Conservation (phyloP, 805 yeast genomes). For the Candida xiaguanensis region DNA sequence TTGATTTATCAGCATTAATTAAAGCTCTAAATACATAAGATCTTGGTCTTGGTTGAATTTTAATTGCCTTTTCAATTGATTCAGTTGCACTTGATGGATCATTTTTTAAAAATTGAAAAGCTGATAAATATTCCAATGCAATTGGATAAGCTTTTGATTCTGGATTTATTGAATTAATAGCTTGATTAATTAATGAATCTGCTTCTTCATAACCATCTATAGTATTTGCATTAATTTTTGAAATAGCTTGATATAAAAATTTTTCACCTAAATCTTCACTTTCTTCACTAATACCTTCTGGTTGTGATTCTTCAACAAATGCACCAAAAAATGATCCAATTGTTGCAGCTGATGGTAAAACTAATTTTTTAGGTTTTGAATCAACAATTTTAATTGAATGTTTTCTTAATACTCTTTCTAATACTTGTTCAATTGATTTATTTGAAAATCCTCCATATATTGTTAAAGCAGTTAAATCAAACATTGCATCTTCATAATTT, state of each 20-base stretch:
- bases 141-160: slow-evolving; percentile 38
- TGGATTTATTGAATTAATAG: slow-evolving; percentile 45
- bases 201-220: slow-evolving; percentile 62
- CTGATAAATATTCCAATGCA: slow-evolving; percentile 81
- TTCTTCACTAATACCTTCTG: slow-evolving; percentile 46
- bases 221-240: slow-evolving; percentile 47
- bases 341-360: slow-evolving; percentile 79
- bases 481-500: slow-evolving; percentile 77
- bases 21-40: slow-evolving; percentile 80
- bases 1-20: slow-evolving; percentile 75
- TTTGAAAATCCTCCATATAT: slow-evolving; percentile 81
- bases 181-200: slow-evolving; percentile 54
- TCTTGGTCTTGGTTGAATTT: slow-evolving; percentile 71
- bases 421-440: slow-evolving; percentile 69
- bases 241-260: slow-evolving; percentile 62
- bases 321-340: slow-evolving; percentile 85
- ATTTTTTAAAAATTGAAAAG: slow-evolving; percentile 77
- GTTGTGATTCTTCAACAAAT: slow-evolving; percentile 56
- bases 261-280: slow-evolving; percentile 57
- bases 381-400: slow-evolving; percentile 73
- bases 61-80: slow-evolving; percentile 62
- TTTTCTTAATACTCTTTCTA: slow-evolving; percentile 82
- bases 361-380: slow-evolving; percentile 50
- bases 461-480: slow-evolving; percentile 86
- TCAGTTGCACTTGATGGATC: slow-evolving; percentile 62